Evolutionary conservation across 2,329 filamentous ascomycete genomes (phyloP).

Genomic region (Alternaria rosae): DNA sequence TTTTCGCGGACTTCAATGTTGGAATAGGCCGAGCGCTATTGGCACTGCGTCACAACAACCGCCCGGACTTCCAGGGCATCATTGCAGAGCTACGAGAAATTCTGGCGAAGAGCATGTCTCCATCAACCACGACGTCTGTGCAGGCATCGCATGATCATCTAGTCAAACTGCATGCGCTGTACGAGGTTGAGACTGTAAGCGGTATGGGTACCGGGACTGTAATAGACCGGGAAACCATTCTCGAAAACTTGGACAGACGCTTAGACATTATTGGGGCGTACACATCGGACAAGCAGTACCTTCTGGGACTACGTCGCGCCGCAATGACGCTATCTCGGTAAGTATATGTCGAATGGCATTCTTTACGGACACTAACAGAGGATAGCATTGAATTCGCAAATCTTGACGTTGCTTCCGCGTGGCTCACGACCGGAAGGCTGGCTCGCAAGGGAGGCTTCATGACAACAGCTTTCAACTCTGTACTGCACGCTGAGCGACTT

Average conservation of each 20-base stretch:
- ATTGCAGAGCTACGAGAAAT: conserved; percentile 72
- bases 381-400: conserved; percentile 66
- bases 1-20: conserved; percentile 77
- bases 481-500: conserved; percentile 84
- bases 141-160: conserved; percentile 85
- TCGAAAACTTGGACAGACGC: conserved; percentile 73
- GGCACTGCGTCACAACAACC: conserved; percentile 63
- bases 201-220: conserved; percentile 46
- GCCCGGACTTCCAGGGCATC: conserved; percentile 61
- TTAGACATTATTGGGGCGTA: conserved; percentile 90
- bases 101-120: conserved; percentile 76
- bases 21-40: conserved; percentile 74
- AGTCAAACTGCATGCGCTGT: conserved; percentile 84
- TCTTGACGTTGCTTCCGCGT: conserved; percentile 79
- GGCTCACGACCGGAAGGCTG: conserved; percentile 84
- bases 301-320: conserved; percentile 84
- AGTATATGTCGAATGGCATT: conserved; percentile 31
- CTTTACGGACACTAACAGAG: conserved; percentile 16
- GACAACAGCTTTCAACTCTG: conserved; percentile 90
- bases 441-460: conserved; percentile 85
- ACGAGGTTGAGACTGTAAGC: conserved; percentile 83
- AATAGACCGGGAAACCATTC: conserved; percentile 45
- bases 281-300: conserved; percentile 90
- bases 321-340: conserved; percentile 81
- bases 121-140: conserved; percentile 79